phyloP scores from a whole-genome alignment of 1,139 yeast species.

The Kazachstania sp. region DNA sequence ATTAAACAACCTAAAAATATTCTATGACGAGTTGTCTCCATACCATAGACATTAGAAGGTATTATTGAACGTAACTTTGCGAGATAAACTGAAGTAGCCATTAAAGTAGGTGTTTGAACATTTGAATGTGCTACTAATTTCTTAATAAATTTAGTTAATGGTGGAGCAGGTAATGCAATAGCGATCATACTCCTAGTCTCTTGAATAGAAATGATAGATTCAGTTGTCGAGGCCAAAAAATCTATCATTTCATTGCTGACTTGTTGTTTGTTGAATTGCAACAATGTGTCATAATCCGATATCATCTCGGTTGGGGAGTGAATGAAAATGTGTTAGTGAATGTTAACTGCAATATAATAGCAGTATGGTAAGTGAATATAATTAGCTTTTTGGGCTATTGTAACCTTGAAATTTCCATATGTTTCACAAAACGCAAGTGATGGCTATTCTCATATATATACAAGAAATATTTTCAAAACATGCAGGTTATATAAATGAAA shows the following conservation, averaged over 20 bases:
- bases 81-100: slow-evolving; percentile 82
- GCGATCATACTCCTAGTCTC: slow-evolving; percentile 25
- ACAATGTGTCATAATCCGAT: slow-evolving; percentile 58
- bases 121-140: slow-evolving; percentile 69
- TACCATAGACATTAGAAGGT: slow-evolving; percentile 86
- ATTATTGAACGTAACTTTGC: slow-evolving; percentile 65
- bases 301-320: slow-evolving; percentile 15
- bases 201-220: slow-evolving; percentile 57
- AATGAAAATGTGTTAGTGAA: too few relatives aligned
- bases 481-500: too few relatives aligned
- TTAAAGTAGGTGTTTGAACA: slow-evolving; percentile 89
- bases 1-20: slow-evolving; percentile 83
- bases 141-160: slow-evolving; percentile 58
- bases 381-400: too few relatives aligned
- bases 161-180: slow-evolving; percentile 12
- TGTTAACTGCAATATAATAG: too few relatives aligned
- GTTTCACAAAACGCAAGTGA: too few relatives aligned
- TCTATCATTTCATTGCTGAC: slow-evolving; percentile 73
- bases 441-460: too few relatives aligned
- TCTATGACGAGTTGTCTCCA: slow-evolving; percentile 89
- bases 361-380: too few relatives aligned
- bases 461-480: too few relatives aligned
- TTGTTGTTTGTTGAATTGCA: slow-evolving; percentile 65
- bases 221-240: slow-evolving; percentile 71
- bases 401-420: too few relatives aligned